A percentile compares a stretch with the other conserved stretches of the same genome.
phyloP scores from a whole-genome alignment of 306 rosid species.

The Elaeagnus macrophylla region DNA sequence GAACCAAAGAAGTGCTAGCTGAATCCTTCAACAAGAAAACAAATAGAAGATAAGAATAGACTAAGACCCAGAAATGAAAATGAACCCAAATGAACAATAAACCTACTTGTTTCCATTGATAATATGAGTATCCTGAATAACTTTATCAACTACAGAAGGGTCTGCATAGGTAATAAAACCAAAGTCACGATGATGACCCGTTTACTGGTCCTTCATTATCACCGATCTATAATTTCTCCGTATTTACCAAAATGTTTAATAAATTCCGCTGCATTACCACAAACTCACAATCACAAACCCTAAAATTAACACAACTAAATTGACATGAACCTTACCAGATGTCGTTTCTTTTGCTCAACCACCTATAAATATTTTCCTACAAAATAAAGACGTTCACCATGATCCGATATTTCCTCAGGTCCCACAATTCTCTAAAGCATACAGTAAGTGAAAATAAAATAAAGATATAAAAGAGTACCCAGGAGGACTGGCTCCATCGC shows the following conservation, averaged over 20 bases:
- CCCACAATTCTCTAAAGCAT: conserved; percentile 11
- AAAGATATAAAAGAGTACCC: conserved; percentile 40
- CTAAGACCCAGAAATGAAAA: too few species aligned
- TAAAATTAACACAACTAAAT: neutral
- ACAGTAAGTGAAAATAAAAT: neutral
- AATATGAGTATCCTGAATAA: conserved; percentile 66
- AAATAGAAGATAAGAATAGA: too few species aligned
- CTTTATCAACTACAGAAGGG: conserved; percentile 79
- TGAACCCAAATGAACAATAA: too few species aligned
- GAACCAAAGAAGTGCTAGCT: too few species aligned
- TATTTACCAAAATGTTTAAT: conserved; percentile 74
- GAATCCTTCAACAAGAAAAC: too few species aligned
- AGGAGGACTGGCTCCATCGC: conserved; percentile 94
- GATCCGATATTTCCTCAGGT: conserved; percentile 2
- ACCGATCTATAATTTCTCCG: conserved; percentile 80
- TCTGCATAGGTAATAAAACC: conserved; percentile 88
- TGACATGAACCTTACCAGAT: conserved; percentile 53
- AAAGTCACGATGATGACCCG: conserved; percentile 86
- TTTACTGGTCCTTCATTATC: conserved; percentile 89
- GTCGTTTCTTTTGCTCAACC: conserved; percentile 96
- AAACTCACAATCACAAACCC: conserved; percentile 13
- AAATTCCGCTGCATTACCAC: conserved; percentile 59
- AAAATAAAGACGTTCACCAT: conserved; percentile 10
- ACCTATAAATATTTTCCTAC: conserved; percentile 94
- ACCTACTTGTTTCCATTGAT: conserved; percentile 83